Evolutionary conservation across 2,329 filamentous ascomycete species (phyloP), one percentile per base, ranked within the genome.

Genomic region (Cordyceps cateniannulata): DNA sequence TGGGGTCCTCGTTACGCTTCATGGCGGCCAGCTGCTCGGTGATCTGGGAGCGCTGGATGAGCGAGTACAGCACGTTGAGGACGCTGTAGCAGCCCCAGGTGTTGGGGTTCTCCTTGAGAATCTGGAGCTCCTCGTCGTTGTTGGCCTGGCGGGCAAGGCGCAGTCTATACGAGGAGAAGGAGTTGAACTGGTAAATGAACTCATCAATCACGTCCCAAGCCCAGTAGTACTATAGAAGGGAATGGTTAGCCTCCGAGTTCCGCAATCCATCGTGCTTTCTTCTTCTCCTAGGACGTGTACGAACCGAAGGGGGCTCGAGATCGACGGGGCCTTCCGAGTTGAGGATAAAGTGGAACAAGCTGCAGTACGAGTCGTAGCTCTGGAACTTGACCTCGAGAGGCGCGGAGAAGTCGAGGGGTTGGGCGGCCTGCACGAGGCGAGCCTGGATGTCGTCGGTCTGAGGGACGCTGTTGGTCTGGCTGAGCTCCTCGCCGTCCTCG

Each of bases 181-280:
- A 96, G 83, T 99, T 97, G 84, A 99, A 99, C 77, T 99, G 95
- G 82, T 99, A 99, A 79, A 99, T 98, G 81, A 99, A 99, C 78
- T 99, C 95, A 77, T 99, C 95, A 78, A 99, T 97, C 68, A 98
- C 93, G 76, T 99, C 95, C 95, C 95, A 99, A 47, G 95, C 95
- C 95, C 95, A 99, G 81, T 93, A 97, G 80, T 96, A 96, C 91
- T 98, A 48, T 24, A n/a, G 10, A 14, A 10, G 20, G 42, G n/a
- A 25, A 52, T 59, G 45, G 51, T 60, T 57, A 42, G 38, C 38
- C 29, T n/a, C 4, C 14, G 38, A n/a, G 8, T 45, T 10, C 42
- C n/a, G n/a, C 10, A 9, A 35, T 35, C 32, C 32, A 35, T 27
- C 40, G 16, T 18, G 3, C n/a, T 14, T 18, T 20, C n/a, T 14